Conservation (phyloP, 352 stramenopile species). For the Phytophthora vignae region DNA sequence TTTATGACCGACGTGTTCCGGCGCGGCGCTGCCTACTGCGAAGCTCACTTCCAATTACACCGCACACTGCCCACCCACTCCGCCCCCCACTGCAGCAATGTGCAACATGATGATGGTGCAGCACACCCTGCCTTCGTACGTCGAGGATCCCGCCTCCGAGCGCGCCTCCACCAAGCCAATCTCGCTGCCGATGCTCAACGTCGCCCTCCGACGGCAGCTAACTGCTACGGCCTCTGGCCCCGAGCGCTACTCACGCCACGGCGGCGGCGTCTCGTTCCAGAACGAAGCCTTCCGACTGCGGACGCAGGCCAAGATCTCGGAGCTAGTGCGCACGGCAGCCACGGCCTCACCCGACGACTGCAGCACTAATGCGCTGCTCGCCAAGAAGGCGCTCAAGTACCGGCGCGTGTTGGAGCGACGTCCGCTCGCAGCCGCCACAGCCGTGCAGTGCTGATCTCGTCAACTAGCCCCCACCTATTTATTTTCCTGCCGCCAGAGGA, state of each 20-base stretch:
- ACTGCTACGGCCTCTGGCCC: background rate
- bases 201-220: background rate
- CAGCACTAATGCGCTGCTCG: slow-evolving; percentile 47
- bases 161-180: slow-evolving; percentile 3
- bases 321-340: slow-evolving; percentile 34
- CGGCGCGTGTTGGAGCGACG: slow-evolving; percentile 45
- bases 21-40: no score
- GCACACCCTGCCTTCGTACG: slow-evolving; percentile 14
- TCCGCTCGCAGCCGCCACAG: background rate
- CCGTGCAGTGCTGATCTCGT: slow-evolving; percentile 6
- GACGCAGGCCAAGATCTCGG: slow-evolving; percentile 37
- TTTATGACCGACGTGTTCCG: background rate
- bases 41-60: slow-evolving; percentile 9
- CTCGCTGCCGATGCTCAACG: background rate
- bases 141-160: slow-evolving; percentile 19
- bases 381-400: slow-evolving; percentile 60
- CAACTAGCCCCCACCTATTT: background rate
- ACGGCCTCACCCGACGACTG: slow-evolving; percentile 18
- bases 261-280: slow-evolving; percentile 43
- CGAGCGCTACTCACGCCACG: slow-evolving; percentile 10
- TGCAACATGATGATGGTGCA: slow-evolving; percentile 32
- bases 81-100: slow-evolving; percentile 8
- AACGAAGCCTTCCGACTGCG: slow-evolving; percentile 46
- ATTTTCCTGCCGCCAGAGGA: background rate
- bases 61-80: background rate